Evolutionary conservation across 352 stramenopile species (phyloP), one percentile per base, ranked within the genome.

Genomic region (Pythium brassicae): DNA sequence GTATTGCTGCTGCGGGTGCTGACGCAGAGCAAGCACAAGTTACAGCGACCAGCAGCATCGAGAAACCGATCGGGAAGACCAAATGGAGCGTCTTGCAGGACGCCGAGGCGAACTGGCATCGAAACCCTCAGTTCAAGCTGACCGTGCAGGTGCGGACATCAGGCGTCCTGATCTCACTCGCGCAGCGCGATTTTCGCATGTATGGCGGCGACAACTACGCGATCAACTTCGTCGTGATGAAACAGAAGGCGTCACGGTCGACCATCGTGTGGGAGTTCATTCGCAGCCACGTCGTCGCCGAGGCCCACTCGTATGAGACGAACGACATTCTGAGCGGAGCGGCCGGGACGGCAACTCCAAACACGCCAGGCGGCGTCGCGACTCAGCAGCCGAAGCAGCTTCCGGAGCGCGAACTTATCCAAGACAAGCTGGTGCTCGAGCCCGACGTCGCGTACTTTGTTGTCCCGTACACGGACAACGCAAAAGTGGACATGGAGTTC

Each of bases 41-140:
- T 9, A 3, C 9, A 7, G 22, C 32, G 17, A 59, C 48, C 37
- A 39, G 44, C 15, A 51, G 66, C n/a, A 42, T 20, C 17, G 79
- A 87, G 32, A 64, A 43, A 4, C 34, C 62, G 17, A 82, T 89
- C 49, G 66, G 68, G 14, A 78, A 79, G 43, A 89, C 76, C n/a
- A 76, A 82, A 42, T 92, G 82, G 80, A 67, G 47, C 20, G 76
- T 88, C 32, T 53, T 86, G 27, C 52, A 53, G 2, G 89, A 97
- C 55, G 76, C 70, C 9, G 89, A 97, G 47, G 67, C 86, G 8
- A 90, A 83, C 44, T 97, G 90, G 90, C 88, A 96, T 65, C 89
- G 91, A 37, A 97, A 97, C 57, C 90, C 87, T 10, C 89, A 97
- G 69, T 97, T 90, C 61, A 86, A 82, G 32, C 53, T 97, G 20